Base-by-base conservation (phyloP, 768 basidiomycete species). In the Mycena indigotica region DNA sequence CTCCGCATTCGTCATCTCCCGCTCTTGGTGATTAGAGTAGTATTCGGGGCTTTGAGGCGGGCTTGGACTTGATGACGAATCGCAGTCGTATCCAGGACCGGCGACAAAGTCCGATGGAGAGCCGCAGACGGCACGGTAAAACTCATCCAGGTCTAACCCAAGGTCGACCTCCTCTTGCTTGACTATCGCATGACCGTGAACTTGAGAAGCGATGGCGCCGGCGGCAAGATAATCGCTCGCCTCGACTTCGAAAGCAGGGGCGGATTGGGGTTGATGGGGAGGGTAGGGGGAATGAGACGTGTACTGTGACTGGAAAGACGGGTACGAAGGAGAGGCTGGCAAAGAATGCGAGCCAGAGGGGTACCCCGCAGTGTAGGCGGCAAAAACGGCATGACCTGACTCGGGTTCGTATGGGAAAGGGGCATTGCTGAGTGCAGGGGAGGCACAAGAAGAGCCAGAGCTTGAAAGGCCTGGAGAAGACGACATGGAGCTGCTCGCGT, bases 81-180 rank as follows among this genome's bases (percentile, higher is more conserved):
- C 32, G 32, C 10, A 35, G 17, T 8, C 8, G 32, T 35, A 35
- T 8, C 10, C 15, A 6, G 13, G 8, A 13, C 15, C 8, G n/a
- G n/a, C n/a, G 21, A 21, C 12, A 21, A 8, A 44, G 13, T 13
- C 41, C 41, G 12, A 23, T 5, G 46, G 46, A 6, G 21, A 12
- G 4, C 24, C 46, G 23, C 25, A 48, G 15, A 48, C 46, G 24
- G 46, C 46, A 21, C 46, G 46, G 46, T 48, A 48, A 28, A 48
- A 48, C 46, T 48, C 46, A 13, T 48, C 46, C 6, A 48, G 25
- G 46, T 48, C 46, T 23, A 28, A 26, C 23, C 24, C 46, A n/a
- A n/a, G n/a, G n/a, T n/a, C n/a, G n/a, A n/a, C n/a, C 23, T 48
- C 24, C 46, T 48, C 46, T 26, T 48, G 46, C 46, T 48, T 48